These are phyloP conservation scores for Leucocoprinus leucothites DNA, from an alignment of 768 basidiomycete genomes.

Conservation along the genomic window DNA sequence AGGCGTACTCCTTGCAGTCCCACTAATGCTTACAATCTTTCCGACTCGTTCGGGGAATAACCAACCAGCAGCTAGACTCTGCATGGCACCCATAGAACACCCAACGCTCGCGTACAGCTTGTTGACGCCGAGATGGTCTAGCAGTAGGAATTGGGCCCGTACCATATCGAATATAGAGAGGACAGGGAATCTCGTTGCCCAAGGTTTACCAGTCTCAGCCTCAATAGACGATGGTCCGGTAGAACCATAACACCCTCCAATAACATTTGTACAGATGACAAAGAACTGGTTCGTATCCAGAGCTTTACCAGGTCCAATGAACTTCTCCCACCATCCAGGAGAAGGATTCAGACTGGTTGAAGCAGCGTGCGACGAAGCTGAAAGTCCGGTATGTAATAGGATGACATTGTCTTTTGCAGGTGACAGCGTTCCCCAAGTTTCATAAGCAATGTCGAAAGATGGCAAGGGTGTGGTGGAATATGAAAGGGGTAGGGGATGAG, in stretches of 20 bases:
- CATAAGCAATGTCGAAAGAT: slow-evolving; percentile 88
- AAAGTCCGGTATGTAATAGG: slow-evolving; percentile 93
- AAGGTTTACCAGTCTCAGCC: slow-evolving; percentile 62
- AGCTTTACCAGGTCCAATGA: slow-evolving; percentile 93
- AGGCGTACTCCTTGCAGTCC: slow-evolving; percentile 89
- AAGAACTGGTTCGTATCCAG: slow-evolving; percentile 93
- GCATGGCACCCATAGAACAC: slow-evolving; percentile 97
- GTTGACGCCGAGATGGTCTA: slow-evolving; percentile 81
- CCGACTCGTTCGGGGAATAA: slow-evolving; percentile 84
- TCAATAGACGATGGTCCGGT: slow-evolving; percentile 91
- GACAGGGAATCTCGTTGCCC: slow-evolving; percentile 90
- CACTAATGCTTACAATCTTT: slow-evolving; percentile 92
- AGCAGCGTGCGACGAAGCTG: slow-evolving; percentile 93
- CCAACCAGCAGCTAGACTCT: slow-evolving; percentile 94
- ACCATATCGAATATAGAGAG: slow-evolving; percentile 98
- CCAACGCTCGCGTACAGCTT: slow-evolving; percentile 93
- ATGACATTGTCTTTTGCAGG: slow-evolving; percentile 81
- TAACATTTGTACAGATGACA: slow-evolving; percentile 92
- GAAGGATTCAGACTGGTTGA: slow-evolving; percentile 72
- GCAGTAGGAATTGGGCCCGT: slow-evolving; percentile 81
- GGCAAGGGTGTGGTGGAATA: slow-evolving; percentile 52
- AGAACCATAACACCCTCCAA: slow-evolving; percentile 97
- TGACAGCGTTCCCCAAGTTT: slow-evolving; percentile 94
- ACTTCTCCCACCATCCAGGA: slow-evolving; percentile 98
- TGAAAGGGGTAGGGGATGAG: slow-evolving; percentile 58